A percentile compares a stretch with the other conserved stretches of the same genome.
Conservation (phyloP, 2,329 filamentous ascomycete genomes). For the Tolypocladium ovalisporum region DNA sequence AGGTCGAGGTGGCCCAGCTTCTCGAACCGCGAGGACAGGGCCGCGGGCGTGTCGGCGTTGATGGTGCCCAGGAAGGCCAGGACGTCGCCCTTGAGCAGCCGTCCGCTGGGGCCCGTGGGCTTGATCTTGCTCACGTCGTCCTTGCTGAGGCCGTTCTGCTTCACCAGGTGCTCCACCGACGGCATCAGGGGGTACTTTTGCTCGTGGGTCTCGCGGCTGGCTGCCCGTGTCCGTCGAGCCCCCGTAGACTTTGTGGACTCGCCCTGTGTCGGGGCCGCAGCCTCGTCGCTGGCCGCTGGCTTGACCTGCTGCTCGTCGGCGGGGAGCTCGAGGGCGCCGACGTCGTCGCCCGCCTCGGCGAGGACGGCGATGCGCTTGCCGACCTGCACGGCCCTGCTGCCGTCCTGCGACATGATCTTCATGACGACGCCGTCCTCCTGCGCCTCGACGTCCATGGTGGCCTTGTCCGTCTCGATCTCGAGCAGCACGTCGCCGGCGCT, state of each 20-base stretch:
- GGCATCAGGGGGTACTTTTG: conserved; percentile 67
- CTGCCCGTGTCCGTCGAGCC: conserved; percentile 37
- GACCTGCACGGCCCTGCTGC: conserved; percentile 66
- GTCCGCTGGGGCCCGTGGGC: conserved; percentile 76
- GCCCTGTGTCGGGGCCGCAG: background rate
- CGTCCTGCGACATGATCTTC: conserved; percentile 68
- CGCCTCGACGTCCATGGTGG: conserved; percentile 88
- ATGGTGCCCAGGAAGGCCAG: conserved; percentile 81
- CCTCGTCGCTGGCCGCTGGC: conserved; percentile 13
- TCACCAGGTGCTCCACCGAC: conserved; percentile 73
- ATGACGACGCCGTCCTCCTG: conserved; percentile 80
- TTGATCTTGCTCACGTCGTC: conserved; percentile 72
- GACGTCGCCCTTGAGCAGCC: conserved; percentile 90
- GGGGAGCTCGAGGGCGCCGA: conserved; percentile 63
- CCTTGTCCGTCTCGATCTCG: conserved; percentile 91
- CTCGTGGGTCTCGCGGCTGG: conserved; percentile 42
- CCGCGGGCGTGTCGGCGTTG: conserved; percentile 56
- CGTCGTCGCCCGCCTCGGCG: conserved; percentile 71
- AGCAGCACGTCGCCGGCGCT: conserved; percentile 76
- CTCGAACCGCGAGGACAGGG: conserved; percentile 59
- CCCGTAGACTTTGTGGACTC: conserved; percentile 27
- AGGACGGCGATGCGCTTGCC: conserved; percentile 73
- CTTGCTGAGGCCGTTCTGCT: conserved; percentile 64
- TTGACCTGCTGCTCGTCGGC: conserved; percentile 46
- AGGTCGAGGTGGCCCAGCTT: conserved; percentile 80